phyloP scores from a whole-genome alignment of 139 green algal species.

The Chlorella sp. region DNA sequence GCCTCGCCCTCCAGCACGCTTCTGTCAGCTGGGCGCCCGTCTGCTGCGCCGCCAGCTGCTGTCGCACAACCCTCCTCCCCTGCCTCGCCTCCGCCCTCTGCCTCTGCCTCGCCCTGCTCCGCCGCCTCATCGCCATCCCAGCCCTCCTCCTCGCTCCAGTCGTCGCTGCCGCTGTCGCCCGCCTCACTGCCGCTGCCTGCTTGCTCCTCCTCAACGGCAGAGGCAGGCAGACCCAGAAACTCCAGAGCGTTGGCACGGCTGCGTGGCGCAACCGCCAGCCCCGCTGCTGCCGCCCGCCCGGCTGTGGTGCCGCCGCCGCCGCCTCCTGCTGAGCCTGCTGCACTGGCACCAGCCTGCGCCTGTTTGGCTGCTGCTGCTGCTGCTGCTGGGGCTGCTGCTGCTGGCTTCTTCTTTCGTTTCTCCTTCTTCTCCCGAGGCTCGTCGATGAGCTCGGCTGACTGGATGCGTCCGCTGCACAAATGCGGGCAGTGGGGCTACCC shows the following conservation, averaged over 20 bases:
- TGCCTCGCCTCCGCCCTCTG: background rate
- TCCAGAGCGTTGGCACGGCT: background rate
- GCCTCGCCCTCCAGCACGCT: background rate
- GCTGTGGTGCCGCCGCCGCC: background rate
- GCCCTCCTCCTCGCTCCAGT: background rate
- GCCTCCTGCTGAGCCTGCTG: background rate
- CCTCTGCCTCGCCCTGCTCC: background rate
- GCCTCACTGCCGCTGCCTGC: background rate
- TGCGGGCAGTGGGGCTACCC: background rate
- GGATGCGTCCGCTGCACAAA: conserved; percentile 6
- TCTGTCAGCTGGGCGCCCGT: background rate
- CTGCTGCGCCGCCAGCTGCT: background rate
- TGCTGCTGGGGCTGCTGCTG: background rate
- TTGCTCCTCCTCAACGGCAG: background rate
- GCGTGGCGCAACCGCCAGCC: background rate
- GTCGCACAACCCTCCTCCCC: background rate
- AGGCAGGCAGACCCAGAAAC: background rate
- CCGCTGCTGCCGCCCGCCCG: background rate
- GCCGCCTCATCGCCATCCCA: background rate
- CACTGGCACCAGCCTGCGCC: background rate
- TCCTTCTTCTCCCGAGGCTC: background rate
- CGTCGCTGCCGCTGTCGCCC: background rate
- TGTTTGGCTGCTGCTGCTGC: background rate
- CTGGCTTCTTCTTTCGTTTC: conserved; percentile 10
- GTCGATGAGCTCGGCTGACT: background rate